Evolutionary conservation across 75 land plant species (phyloP), one percentile per base, ranked within the genome.

Genomic region (Chamaecyparis obtusa): DNA sequence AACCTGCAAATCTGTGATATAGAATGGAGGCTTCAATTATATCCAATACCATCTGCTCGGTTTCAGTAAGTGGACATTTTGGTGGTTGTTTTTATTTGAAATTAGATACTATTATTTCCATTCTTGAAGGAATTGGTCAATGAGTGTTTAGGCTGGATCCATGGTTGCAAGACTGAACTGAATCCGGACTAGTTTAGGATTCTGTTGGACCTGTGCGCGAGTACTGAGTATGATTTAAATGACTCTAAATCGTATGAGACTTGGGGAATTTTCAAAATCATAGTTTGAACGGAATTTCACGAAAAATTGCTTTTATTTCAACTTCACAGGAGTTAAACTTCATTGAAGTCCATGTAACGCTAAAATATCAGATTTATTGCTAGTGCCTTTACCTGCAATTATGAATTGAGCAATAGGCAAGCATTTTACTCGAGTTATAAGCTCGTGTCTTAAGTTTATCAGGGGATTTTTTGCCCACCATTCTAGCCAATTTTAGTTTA

Each of bases 1-100:
- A 81, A 27, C 83, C 83, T 81, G 51, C 32, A 80, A 78, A 81
- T 81, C 83, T 43, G 51, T 81, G 82, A 81, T 10, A 81, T 6
- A 81, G 24, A 44, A 81, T 81, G 83, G 83, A 81, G 83, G 13
- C 51, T 43, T 21, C 48, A 46, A 27, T 43, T 81, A 44, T 81
- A 27, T 81, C 51, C 32, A 44, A 81, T 37, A 37, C 81, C 44
- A 13, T 78, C 17, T 37, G 7, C 51, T 81, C 48, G 9, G 49
- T 81, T 46, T 46, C 49, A 32, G 83, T 81, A 81, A 79, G 17
- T 44, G 24, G 39, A 5, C 27, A 41, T 81, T 41, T 39, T 81
- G 14, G 3, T 24, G 44, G 32, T 81, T 81, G 9, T 79, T 44
- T 24, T 43, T 44, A 24, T 43, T 79, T 17, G 4, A 43, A n/a